Conservation (phyloP, 2,329 filamentous ascomycete genomes). For the Xylaria sp. region DNA sequence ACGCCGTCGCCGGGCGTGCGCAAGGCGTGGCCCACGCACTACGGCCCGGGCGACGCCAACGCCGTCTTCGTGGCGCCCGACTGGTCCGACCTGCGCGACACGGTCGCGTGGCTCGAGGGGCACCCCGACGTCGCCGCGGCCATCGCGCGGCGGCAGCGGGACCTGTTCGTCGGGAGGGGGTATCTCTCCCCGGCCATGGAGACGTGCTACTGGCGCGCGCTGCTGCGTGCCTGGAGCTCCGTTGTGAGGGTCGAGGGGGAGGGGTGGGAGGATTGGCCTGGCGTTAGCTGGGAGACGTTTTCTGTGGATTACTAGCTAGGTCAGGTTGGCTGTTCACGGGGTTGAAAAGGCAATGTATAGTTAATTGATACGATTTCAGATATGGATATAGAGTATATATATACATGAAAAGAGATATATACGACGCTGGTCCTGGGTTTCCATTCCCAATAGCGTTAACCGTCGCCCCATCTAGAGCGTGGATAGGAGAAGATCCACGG, state of each 20-base stretch:
- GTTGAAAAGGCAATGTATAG: not conserved
- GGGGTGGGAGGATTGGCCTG: slow-evolving; percentile 17
- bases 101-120: slow-evolving; percentile 26
- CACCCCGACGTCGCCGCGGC: slow-evolving; percentile 25
- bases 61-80: slow-evolving; percentile 32
- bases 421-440: not conserved
- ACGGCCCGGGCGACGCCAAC: slow-evolving; percentile 24
- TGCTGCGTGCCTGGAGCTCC: slow-evolving; percentile 28
- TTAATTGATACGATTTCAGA: not conserved
- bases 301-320: slow-evolving; percentile 7
- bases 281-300: slow-evolving; percentile 33
- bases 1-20: slow-evolving; percentile 1
- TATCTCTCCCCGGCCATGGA: slow-evolving; percentile 34
- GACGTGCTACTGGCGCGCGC: slow-evolving; percentile 35
- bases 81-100: slow-evolving; percentile 30
- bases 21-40: slow-evolving; percentile 21
- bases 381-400: not conserved
- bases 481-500: slow-evolving; percentile 66
- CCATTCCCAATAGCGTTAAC: not conserved
- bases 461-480: slow-evolving; percentile 46
- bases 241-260: slow-evolving; percentile 29
- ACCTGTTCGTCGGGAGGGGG: slow-evolving; percentile 26
- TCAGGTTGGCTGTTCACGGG: not conserved
- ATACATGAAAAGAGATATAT: not conserved
- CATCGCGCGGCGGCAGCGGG: slow-evolving; percentile 30